Evolutionary conservation across 1,284 basidiomycete genomes (phyloP), one percentile per base, ranked within the genome.

Genomic region (Leccinum cinnamomeum): DNA sequence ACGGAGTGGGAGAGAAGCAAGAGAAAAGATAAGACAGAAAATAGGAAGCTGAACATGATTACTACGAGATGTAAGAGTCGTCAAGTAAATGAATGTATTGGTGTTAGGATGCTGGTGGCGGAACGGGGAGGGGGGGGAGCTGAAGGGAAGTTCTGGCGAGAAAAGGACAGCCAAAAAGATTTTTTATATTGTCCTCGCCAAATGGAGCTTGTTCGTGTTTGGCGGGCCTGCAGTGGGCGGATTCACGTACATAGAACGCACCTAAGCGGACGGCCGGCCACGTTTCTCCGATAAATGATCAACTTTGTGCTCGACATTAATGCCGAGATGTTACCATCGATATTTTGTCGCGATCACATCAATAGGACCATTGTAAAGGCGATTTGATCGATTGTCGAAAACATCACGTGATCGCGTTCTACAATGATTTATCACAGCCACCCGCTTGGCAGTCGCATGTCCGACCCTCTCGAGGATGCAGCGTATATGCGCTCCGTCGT

Each of bases 401-500:
- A 35, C 35, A 35, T 35, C 35, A 54, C 53, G 53, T 54, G 53
- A 54, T 35, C 33, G 28, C 33, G 30, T 35, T 37, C 11, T 16
- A 28, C 25, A 28, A 51, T 16, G 50, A 33, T 33, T n/a, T 53
- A 14, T 41, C 51, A 53, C 53, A 33, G 53, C 53, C 53, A 20
- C 53, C 25, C n/a, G 18, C 53, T 54, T 54, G 30, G 33, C 51
- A n/a, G 11, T n/a, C 33, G 41, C 53, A 54, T 54, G 53, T 18
- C 33, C 14, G 53, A 23, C n/a, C 68, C 65, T 30, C 61, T 67
- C 18, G 59, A 68, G 54, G 71, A 71, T 28, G 61, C 69, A 7
- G 60, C 63, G 0, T 82, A 76, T 62, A 69, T 84, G 10, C 69
- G 67, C 48, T 81, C 84, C 2, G 78, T 82, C 48, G 65, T 85